phyloP scores from a whole-genome alignment of 1,284 basidiomycete genomes.

The Tremellales sp. region DNA sequence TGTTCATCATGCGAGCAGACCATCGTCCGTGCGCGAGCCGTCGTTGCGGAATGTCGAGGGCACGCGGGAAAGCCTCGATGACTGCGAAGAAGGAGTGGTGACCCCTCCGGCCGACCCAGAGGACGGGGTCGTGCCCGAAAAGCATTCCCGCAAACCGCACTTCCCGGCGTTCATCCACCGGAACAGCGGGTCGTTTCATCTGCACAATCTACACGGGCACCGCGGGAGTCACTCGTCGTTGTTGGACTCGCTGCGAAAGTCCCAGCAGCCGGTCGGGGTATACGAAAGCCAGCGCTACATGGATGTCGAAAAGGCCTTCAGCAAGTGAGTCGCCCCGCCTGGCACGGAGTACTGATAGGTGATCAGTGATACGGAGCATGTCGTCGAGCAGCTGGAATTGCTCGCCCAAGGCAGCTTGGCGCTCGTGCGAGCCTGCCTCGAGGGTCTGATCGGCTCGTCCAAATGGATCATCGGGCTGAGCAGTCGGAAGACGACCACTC shows the following conservation, averaged over 20 bases:
- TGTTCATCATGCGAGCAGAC: constrained; percentile 21
- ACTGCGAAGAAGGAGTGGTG: constrained; percentile 3
- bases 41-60: constrained; percentile 21
- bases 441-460: constrained; percentile 28
- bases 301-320: constrained; percentile 61
- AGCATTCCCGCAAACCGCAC: constrained; percentile 9
- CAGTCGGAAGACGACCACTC: constrained; percentile 23
- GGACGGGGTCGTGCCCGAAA: neutral
- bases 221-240: constrained; percentile 35
- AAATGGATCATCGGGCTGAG: constrained; percentile 39
- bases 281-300: constrained; percentile 76
- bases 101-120: constrained; percentile 8
- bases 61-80: constrained; percentile 9
- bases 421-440: constrained; percentile 34
- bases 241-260: constrained; percentile 38
- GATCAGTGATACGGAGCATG: constrained; percentile 51
- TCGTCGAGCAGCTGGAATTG: constrained; percentile 56
- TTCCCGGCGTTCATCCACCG: constrained; percentile 14
- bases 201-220: constrained; percentile 15
- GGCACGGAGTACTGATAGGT: neutral
- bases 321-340: constrained; percentile 19
- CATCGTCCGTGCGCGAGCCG: constrained; percentile 21
- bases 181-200: constrained; percentile 17
- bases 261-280: constrained; percentile 66
- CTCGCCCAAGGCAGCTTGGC: constrained; percentile 61